Percentiles rank a stretch among this genome's conserved stretches.
phyloP scores from a whole-genome alignment of 805 yeast species.

The Pichia phayaonensis region DNA sequence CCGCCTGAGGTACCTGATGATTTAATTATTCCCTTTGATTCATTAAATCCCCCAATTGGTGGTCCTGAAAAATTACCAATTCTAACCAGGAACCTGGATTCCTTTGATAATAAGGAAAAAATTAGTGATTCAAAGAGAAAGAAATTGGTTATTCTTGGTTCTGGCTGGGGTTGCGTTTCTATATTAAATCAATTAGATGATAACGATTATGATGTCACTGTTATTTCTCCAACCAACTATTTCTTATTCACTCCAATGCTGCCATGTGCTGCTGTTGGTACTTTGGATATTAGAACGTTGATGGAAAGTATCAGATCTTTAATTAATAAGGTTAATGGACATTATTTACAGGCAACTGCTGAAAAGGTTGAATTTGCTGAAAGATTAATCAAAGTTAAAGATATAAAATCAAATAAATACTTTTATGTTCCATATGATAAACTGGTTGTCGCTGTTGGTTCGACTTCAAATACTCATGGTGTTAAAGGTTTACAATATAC shows the following conservation, averaged over 20 bases:
- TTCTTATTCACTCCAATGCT: slow-evolving; percentile 89
- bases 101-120: slow-evolving; percentile 45
- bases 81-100: slow-evolving; percentile 47
- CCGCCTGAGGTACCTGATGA: slow-evolving; percentile 34
- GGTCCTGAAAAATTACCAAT: slow-evolving; percentile 71
- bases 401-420: slow-evolving; percentile 34
- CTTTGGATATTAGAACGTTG: slow-evolving; percentile 82
- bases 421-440: slow-evolving; percentile 63
- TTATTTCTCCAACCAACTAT: slow-evolving; percentile 91
- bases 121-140: slow-evolving; percentile 49
- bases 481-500: slow-evolving; percentile 93
- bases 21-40: slow-evolving; percentile 43
- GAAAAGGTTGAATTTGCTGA: slow-evolving; percentile 66
- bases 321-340: slow-evolving; percentile 70
- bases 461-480: slow-evolving; percentile 89
- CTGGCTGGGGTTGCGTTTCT: slow-evolving; percentile 94
- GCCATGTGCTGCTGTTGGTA: slow-evolving; percentile 93
- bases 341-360: slow-evolving; percentile 85
- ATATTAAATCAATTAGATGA: slow-evolving; percentile 79
- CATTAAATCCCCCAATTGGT: slow-evolving; percentile 49
- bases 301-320: slow-evolving; percentile 88
- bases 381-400: slow-evolving; percentile 56
- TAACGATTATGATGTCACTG: slow-evolving; percentile 75
- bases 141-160: slow-evolving; percentile 69
- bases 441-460: slow-evolving; percentile 88